Base-by-base conservation (phyloP, 192 early-diverging fungal species). In the Globomyces pollinis-pini region DNA sequence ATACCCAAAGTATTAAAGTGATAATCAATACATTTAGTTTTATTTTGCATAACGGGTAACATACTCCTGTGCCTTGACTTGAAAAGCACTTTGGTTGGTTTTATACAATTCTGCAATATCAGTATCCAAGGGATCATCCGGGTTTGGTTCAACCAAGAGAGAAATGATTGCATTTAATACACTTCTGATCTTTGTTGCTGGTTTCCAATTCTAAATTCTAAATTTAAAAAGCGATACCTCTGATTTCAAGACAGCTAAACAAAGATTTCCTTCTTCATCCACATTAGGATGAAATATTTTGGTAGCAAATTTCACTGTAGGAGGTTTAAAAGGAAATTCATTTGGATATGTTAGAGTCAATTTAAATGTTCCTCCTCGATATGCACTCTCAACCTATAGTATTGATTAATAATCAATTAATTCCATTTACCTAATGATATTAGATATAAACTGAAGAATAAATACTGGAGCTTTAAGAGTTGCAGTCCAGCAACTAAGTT, bases 221-320 rank as follows among this genome's bases (percentile, higher is more conserved):
- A n/a, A n/a, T n/a, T n/a, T n/a, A n/a, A 26, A 18, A 9, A 3
- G 15, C 35, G 18, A 32, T 65, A 76, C 84, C 54, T 91, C 90
- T 2, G 75, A 70, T 63, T 91, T 91, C 28, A 91, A 62, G 32
- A 88, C 49, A 9, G 77, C 75, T 35, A 91, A 72, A 61, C 89
- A 91, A 53, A 91, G 84, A 3, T 84, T 76, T 1, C 89, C 88
- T 45, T 88, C 84, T 50, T 90, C 86, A 57, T 91, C 90, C 47
- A 88, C 69, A 63, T 88, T 88, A 13, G 85, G 85, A 63, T 91
- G 89, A 70, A 91, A 91, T 42, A 91, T 84, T 61, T 85, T 87
- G 6, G 87, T 90, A 28, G 75, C 42, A 59, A 94, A 94, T 26
- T 68, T 74, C 16, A 91, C 84, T 9, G 59, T 70, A 5, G 91